Conservation (phyloP, 2,329 filamentous ascomycete genomes). For the Monilinia polystroma region DNA sequence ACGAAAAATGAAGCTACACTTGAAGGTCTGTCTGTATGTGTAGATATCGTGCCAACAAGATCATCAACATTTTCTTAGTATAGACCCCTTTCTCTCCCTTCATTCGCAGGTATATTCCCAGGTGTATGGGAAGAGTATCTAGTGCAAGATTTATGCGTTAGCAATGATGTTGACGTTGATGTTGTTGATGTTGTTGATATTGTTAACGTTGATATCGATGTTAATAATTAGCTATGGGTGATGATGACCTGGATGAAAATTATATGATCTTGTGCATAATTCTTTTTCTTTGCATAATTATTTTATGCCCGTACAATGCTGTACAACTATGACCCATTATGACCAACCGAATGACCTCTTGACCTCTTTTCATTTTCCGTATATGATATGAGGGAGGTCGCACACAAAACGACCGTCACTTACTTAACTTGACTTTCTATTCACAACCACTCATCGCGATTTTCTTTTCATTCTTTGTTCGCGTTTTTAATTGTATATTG, state of each 20-base stretch:
- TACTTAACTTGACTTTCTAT: conserved; percentile 4
- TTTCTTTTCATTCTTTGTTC: conserved; percentile 8
- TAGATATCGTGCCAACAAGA: neutral
- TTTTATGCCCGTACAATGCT: neutral
- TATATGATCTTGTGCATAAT: neutral
- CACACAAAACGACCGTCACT: conserved; percentile 15
- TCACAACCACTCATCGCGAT: conserved; percentile 10
- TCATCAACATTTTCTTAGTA: neutral
- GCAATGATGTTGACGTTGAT: neutral
- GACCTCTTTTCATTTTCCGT: conserved; percentile 5
- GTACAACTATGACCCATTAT: neutral
- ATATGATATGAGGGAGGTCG: conserved; percentile 17
- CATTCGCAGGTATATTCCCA: neutral
- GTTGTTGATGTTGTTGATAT: no score
- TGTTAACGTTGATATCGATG: no score
- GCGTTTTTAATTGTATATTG: conserved; percentile 19
- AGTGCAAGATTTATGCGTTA: neutral
- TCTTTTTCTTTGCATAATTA: neutral
- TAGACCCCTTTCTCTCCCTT: neutral
- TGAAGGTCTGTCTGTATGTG: neutral
- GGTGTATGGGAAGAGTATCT: no score
- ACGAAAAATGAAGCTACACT: conserved; percentile 8
- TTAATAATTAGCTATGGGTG: no score
- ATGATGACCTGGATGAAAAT: neutral
- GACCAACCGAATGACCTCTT: conserved; percentile 10